Percentiles rank a stretch among this genome's conserved stretches.
These are phyloP conservation scores for Yarrowia deformans DNA, from an alignment of 805 yeast species.

Conservation along the genomic window DNA sequence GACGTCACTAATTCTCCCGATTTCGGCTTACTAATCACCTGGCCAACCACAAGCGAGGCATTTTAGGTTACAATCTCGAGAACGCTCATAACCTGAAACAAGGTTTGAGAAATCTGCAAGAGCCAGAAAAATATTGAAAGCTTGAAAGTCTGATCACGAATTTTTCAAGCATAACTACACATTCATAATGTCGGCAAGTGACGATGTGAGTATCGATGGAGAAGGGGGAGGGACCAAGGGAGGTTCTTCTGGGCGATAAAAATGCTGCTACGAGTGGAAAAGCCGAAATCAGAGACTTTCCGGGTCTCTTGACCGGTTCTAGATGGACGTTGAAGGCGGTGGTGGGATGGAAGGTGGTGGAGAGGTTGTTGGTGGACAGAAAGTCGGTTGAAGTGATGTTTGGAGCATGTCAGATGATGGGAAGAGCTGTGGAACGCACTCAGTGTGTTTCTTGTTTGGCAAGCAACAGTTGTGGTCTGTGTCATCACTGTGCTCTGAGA, in stretches of 20 bases:
- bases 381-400: neutral
- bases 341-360: neutral
- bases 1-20: no score
- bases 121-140: slow-evolving; percentile 24
- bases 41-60: slow-evolving; percentile 1
- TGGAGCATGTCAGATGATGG: neutral
- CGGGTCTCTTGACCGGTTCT: neutral
- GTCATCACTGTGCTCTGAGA: no score
- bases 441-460: no score
- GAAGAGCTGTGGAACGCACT: neutral
- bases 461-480: no score
- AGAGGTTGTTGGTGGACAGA: neutral
- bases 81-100: slow-evolving; percentile 2
- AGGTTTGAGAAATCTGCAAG: slow-evolving; percentile 35
- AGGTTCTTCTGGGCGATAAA: neutral
- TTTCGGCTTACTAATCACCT: neutral
- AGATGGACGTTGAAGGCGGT: neutral
- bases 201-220: slow-evolving; percentile 26
- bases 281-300: neutral
- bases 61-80: neutral
- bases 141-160: slow-evolving; percentile 24
- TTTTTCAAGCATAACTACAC: slow-evolving; percentile 36
- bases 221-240: neutral
- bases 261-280: neutral
- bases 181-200: slow-evolving; percentile 32